Evolutionary conservation across 2,329 filamentous ascomycete genomes (phyloP), one percentile per base, ranked within the genome.

Genomic region (Aulographum hederae): DNA sequence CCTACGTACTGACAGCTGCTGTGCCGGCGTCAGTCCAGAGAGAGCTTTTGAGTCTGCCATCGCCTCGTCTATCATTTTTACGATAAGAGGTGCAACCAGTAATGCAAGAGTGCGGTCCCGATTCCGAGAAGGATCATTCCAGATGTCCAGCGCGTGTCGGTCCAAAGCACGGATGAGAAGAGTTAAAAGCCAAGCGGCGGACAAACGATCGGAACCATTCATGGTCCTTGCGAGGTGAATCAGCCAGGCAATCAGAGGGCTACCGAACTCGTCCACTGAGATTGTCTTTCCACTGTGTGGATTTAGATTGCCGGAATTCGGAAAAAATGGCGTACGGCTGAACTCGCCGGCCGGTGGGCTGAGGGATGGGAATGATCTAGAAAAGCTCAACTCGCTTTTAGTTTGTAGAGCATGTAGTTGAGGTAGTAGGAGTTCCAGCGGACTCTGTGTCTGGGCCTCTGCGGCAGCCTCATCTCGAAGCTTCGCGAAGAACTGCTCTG

Each of bases 221-320:
- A 54, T 47, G 5, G 52, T 52, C 11, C 60, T 47, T 8, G 56
- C 54, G 13, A 60, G 46, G 28, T 56, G 51, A 33, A 63, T 50
- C 2, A 63, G 50, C 60, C 60, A 64, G 31, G 54, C 54, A 39
- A 56, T 56, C 4, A 64, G 47, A 2, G 57, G 53, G n/a, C 54
- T 57, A 20, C 58, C 56, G 18, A 57, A 56, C 33, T 60, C 56
- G 12, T 60, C 50, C 26, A 47, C 45, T 10, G 35, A 37, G 15
- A 37, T 37, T 15, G 30, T 28, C 37, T 40, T 25, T 25, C 10
- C 10, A 25, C 10, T n/a, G n/a, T n/a, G n/a, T n/a, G n/a, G 21
- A 25, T 25, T 25, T 25, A 25, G 21, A 8, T 25, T 8, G 8
- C 8, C 8, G 8, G 21, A n/a, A 28, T 15, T 28, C 27, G 8